Evolutionary conservation across 495 filamentous ascomycete species (phyloP).

Genomic region (Daldinia grandis): DNA sequence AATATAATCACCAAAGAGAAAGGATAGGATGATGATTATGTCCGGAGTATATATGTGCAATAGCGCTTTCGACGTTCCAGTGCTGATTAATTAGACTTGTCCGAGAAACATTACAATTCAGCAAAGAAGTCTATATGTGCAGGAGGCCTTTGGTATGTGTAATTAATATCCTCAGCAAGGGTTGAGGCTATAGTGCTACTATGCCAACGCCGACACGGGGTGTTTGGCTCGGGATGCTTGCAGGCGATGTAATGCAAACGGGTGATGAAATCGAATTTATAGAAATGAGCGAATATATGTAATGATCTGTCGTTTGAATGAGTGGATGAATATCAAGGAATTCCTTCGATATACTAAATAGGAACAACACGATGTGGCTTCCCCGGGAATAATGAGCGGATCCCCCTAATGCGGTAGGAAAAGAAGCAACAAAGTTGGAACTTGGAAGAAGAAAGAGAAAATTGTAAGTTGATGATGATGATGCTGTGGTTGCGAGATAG

Average conservation of each 20-base stretch:
- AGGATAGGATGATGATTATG: background rate
- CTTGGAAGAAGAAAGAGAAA: slow-evolving; percentile 21
- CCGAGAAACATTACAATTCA: slow-evolving; percentile 28
- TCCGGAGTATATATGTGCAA: slow-evolving; percentile 6
- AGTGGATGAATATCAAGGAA: slow-evolving; percentile 38
- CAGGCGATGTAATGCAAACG: background rate
- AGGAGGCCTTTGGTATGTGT: slow-evolving; percentile 6
- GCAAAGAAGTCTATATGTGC: slow-evolving; percentile 12
- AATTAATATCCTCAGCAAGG: background rate
- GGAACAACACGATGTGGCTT: slow-evolving; percentile 21
- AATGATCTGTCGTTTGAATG: slow-evolving; percentile 10
- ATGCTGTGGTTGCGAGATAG: slow-evolving; percentile 17
- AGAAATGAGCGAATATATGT: slow-evolving; percentile 12
- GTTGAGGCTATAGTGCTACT: slow-evolving; percentile 2
- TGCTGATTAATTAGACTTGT: slow-evolving; percentile 15
- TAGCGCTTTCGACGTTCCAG: slow-evolving; percentile 21
- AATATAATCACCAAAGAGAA: slow-evolving; percentile 3
- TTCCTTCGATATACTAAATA: slow-evolving; percentile 22
- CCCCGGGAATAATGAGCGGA: slow-evolving; percentile 29
- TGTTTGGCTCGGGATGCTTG: slow-evolving; percentile 2
- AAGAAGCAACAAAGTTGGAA: slow-evolving; percentile 28
- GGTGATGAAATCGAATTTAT: slow-evolving; percentile 1
- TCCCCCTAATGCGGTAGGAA: slow-evolving; percentile 16
- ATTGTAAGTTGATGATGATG: slow-evolving; percentile 6
- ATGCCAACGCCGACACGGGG: slow-evolving; percentile 13